These are phyloP conservation scores for Camillea tinctor DNA, from an alignment of 2,329 filamentous ascomycete genomes.

Conservation along the genomic window DNA sequence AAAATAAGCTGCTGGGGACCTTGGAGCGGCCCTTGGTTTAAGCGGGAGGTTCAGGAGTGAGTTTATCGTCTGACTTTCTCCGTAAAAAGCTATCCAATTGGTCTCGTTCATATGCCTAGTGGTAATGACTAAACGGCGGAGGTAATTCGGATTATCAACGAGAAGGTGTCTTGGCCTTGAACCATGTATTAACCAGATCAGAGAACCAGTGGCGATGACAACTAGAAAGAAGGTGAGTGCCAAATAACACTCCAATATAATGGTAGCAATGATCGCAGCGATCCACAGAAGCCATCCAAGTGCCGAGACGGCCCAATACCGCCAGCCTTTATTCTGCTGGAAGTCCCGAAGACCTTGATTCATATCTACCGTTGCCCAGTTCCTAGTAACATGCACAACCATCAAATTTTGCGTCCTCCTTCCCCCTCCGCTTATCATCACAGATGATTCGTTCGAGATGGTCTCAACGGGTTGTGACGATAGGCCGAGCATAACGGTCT, in stretches of 20 bases:
- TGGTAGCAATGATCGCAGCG: not conserved
- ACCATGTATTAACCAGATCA: not conserved
- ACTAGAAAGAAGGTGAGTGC: constrained; percentile 1
- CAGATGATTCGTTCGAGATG: not conserved
- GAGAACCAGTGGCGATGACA: not conserved
- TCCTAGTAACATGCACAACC: constrained; percentile 1
- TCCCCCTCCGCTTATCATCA: not conserved
- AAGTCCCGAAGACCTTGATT: not conserved
- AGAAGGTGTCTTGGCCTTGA: not conserved
- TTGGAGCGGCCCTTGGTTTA: not conserved
- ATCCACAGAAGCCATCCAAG: not conserved
- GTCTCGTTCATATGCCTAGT: constrained; percentile 1
- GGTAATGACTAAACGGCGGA: not conserved
- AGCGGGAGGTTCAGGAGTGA: constrained; percentile 3
- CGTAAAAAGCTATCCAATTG: constrained; percentile 2
- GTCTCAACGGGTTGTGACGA: not conserved
- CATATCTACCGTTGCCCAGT: not conserved
- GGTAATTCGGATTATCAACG: not conserved
- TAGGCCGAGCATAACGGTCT: constrained; percentile 1
- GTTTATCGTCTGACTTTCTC: constrained; percentile 1
- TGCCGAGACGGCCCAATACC: too few species aligned
- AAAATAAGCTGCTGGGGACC: not conserved
- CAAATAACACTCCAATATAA: not conserved
- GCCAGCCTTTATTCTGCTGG: not conserved
- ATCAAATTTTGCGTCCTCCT: not conserved